A percentile compares a stretch with the other conserved stretches of the same genome.
Conservation (phyloP, 2,329 filamentous ascomycete species). For the Colletotrichum shisoi region DNA sequence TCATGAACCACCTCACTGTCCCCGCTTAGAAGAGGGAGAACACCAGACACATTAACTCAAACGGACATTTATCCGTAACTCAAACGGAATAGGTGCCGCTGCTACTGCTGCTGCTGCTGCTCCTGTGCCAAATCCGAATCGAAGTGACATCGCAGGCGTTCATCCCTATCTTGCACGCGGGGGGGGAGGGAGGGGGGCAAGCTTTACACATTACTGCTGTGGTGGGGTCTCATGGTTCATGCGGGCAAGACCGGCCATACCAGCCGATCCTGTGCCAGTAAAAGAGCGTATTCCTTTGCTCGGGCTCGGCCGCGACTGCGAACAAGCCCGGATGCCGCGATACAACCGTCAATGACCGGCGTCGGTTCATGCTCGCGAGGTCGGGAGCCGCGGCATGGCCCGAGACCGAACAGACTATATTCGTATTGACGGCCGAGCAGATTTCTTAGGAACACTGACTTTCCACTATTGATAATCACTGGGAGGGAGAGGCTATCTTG, state of each 20-base stretch:
- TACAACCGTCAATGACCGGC: background rate
- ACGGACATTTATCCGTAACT: conserved; percentile 11
- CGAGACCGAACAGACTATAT: background rate
- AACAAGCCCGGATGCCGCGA: background rate
- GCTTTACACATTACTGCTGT: conserved; percentile 21
- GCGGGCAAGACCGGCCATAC: background rate
- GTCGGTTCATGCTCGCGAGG: background rate
- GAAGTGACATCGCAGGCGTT: conserved; percentile 14
- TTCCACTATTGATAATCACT: conserved; percentile 19
- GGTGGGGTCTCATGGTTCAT: conserved; percentile 8
- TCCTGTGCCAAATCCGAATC: conserved; percentile 5
- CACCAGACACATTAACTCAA: background rate
- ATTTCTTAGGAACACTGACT: conserved; percentile 2
- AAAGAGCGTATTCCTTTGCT: background rate
- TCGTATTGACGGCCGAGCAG: background rate
- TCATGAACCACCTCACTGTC: too few relatives aligned
- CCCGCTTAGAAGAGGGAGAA: too few relatives aligned
- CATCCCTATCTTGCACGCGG: conserved; percentile 24
- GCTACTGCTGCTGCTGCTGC: background rate
- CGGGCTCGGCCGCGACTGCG: background rate
- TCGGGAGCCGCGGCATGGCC: conserved; percentile 1
- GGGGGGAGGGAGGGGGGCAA: too few relatives aligned
- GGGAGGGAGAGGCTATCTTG: conserved; percentile 1
- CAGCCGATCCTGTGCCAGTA: background rate
- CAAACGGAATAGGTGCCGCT: conserved; percentile 4